phyloP scores from a whole-genome alignment of 2,329 filamentous ascomycete species.

The Colletotrichum karsti region DNA sequence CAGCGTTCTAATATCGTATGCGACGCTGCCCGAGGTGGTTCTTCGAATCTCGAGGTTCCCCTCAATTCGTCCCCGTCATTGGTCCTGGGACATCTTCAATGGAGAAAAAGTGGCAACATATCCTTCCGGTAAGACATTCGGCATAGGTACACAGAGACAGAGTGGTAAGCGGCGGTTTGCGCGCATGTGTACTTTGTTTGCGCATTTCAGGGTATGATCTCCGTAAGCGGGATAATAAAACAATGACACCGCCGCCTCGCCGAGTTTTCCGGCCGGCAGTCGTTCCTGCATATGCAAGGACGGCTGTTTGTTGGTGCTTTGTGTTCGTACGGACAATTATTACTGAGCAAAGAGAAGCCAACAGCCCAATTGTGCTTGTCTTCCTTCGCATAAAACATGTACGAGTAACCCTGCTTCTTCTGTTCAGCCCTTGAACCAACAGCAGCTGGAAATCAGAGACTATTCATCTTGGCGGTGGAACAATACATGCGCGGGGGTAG shows the following conservation, averaged over 20 bases:
- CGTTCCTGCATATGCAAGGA: neutral
- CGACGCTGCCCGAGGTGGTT: slow-evolving; percentile 3
- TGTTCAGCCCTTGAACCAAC: neutral
- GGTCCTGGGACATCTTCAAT: neutral
- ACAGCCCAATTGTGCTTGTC: neutral
- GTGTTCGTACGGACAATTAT: too few relatives aligned
- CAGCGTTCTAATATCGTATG: slow-evolving; percentile 10
- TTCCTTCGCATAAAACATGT: neutral
- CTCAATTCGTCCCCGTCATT: neutral
- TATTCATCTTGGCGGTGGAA: neutral
- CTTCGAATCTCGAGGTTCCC: neutral
- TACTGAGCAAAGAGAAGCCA: neutral
- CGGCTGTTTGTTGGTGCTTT: neutral
- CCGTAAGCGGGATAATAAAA: neutral
- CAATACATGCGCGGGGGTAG: neutral
- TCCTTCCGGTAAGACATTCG: neutral
- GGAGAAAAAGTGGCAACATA: neutral
- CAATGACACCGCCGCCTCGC: neutral
- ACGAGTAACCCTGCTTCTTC: neutral
- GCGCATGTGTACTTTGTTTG: neutral
- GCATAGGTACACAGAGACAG: neutral
- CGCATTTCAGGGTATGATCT: slow-evolving; percentile 1
- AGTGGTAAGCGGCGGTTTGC: neutral
- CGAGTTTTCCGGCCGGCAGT: neutral
- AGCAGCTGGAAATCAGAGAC: neutral